Conservation (phyloP, 2,329 filamentous ascomycete species). For the Scedosporium aurantiacum region DNA sequence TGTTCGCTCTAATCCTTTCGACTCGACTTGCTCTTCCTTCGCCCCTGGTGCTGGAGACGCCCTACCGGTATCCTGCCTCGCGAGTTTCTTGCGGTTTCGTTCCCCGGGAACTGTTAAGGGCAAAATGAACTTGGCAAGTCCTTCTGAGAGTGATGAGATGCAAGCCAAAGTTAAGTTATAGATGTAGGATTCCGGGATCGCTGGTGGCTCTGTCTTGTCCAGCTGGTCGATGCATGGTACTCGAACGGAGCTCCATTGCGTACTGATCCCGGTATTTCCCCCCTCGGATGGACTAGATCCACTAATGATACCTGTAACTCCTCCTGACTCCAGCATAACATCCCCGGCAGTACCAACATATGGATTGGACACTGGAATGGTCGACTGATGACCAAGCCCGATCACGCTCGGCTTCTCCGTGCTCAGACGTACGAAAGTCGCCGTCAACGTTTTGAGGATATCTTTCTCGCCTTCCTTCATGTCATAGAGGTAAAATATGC, state of each 20-base stretch:
- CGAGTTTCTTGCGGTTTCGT: conserved; percentile 37
- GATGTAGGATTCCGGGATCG: conserved; percentile 82
- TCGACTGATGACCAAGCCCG: conserved; percentile 80
- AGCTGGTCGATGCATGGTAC: conserved; percentile 87
- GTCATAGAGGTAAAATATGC: conserved; percentile 75
- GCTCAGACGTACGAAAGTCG: conserved; percentile 81
- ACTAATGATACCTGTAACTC: conserved; percentile 78
- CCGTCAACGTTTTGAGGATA: conserved; percentile 71
- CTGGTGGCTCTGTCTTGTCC: conserved; percentile 78
- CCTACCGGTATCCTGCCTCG: conserved; percentile 31
- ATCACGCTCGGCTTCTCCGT: conserved; percentile 85
- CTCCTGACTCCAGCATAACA: conserved; percentile 78
- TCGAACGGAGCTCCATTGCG: conserved; percentile 79
- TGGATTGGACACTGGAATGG: conserved; percentile 56
- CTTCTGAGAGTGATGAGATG: conserved; percentile 82
- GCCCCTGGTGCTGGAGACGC: conserved; percentile 30
- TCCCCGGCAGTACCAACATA: conserved; percentile 54
- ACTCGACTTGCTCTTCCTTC: conserved; percentile 5
- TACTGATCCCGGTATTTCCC: conserved; percentile 68
- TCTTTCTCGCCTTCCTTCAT: conserved; percentile 58
- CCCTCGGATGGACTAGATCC: conserved; percentile 57
- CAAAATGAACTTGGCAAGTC: conserved; percentile 83
- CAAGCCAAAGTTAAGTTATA: conserved; percentile 84
- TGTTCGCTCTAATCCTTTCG: conserved; percentile 29
- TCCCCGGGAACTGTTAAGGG: conserved; percentile 81